Evolutionary conservation across 345 rosid genomes (phyloP).

Genomic region (Pistacia atlantica): DNA sequence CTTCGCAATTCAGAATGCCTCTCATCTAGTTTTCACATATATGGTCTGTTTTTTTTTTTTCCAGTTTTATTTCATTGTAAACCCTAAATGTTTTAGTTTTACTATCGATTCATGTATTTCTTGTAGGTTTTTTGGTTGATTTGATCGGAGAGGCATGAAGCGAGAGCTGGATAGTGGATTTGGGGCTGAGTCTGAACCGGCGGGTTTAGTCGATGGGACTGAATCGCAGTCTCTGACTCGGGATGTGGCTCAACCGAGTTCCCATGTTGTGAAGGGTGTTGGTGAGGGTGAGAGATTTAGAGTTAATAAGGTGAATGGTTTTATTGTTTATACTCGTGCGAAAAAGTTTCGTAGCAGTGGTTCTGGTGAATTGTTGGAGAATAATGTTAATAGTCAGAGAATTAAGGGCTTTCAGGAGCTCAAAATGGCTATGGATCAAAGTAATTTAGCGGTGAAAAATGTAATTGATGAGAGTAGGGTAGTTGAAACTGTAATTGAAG

Average conservation of each 20-base stretch:
- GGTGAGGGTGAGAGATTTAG: constrained; percentile 58
- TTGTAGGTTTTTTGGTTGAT: constrained; percentile 29
- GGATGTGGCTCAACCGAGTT: constrained; percentile 37
- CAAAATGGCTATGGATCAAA: constrained; percentile 20
- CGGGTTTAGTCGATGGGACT: constrained; percentile 29
- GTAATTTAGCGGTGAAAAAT: constrained; percentile 8
- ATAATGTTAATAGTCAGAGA: constrained; percentile 20
- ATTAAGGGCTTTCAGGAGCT: constrained; percentile 18
- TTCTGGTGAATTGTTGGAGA: constrained; percentile 26
- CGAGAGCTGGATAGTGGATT: constrained; percentile 44
- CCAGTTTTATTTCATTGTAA: constrained; percentile 14
- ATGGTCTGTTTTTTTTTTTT: not conserved
- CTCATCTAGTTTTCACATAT: not conserved
- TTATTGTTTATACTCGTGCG: constrained; percentile 73
- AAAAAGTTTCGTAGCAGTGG: constrained; percentile 36
- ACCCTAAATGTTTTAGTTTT: not conserved
- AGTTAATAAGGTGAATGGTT: constrained; percentile 63
- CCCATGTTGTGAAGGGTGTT: constrained; percentile 35
- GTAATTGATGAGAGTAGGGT: constrained; percentile 5
- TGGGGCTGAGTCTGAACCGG: constrained; percentile 31
- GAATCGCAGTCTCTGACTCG: constrained; percentile 32
- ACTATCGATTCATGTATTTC: not conserved
- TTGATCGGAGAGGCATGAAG: constrained; percentile 53
- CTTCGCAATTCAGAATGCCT: constrained; percentile 4
- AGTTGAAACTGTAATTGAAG: constrained; percentile 11